Conservation (phyloP, 129 eudicot species). For the Kitagawia praeruptora region DNA sequence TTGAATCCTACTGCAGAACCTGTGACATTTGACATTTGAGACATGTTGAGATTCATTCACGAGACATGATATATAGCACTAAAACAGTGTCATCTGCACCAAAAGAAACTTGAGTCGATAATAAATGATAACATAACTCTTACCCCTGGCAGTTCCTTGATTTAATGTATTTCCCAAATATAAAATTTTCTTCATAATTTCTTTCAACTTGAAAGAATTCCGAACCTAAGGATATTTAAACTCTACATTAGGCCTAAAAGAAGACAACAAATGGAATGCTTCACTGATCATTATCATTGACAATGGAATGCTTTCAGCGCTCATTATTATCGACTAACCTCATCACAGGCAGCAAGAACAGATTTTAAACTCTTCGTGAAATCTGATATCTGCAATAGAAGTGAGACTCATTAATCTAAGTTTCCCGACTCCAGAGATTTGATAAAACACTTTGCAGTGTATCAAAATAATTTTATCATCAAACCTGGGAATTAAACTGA, state of each 20-base stretch:
- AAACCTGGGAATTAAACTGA: slow-evolving; percentile 82
- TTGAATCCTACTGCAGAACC: slow-evolving; percentile 92
- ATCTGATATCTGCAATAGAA: slow-evolving; percentile 62
- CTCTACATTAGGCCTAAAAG: slow-evolving; percentile 11
- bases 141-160: slow-evolving; percentile 96
- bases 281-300: slow-evolving; percentile 1
- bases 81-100: not conserved
- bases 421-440: not conserved
- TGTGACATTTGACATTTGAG: slow-evolving; percentile 16
- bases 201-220: slow-evolving; percentile 70
- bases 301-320: not conserved
- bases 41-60: not conserved
- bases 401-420: slow-evolving; percentile 13
- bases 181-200: slow-evolving; percentile 73
- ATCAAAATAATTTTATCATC: not conserved
- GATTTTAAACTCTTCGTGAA: slow-evolving; percentile 77
- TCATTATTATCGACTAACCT: slow-evolving; percentile 36
- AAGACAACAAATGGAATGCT: slow-evolving; percentile 13
- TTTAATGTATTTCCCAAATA: slow-evolving; percentile 79
- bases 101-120: not conserved
- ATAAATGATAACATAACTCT: not conserved
- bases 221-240: slow-evolving; percentile 49
- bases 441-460: slow-evolving; percentile 5
- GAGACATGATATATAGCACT: not conserved
- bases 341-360: slow-evolving; percentile 80